phyloP scores from a whole-genome alignment of 2,329 filamentous ascomycete genomes.

The Chaetomiaceae sp. region DNA sequence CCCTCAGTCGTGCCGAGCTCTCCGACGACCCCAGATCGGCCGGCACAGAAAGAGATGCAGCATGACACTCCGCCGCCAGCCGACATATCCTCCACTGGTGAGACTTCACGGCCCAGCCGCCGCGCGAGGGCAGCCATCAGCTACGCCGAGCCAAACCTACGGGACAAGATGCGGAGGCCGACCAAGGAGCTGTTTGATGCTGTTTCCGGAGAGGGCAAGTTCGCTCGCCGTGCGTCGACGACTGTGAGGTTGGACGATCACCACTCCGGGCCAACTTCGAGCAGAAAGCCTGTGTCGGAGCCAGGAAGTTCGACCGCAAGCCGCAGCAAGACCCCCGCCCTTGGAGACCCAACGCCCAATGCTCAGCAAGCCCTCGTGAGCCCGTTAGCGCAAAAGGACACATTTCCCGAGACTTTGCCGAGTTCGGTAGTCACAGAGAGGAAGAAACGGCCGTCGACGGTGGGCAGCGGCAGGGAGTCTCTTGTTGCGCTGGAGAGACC shows the following conservation, averaged over 20 bases:
- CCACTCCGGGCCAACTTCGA: constrained; percentile 26
- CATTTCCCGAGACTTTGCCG: constrained; percentile 29
- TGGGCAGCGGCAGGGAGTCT: constrained; percentile 16
- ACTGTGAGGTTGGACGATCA: constrained; percentile 24
- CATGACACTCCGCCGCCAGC: constrained; percentile 56
- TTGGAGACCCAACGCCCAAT: background rate
- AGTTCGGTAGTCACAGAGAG: constrained; percentile 36
- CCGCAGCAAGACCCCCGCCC: constrained; percentile 6
- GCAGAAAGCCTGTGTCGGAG: constrained; percentile 32
- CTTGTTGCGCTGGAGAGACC: constrained; percentile 20
- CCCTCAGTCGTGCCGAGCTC: constrained; percentile 39
- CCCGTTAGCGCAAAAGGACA: constrained; percentile 40
- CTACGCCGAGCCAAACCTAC: constrained; percentile 77
- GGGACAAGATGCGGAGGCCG: constrained; percentile 78
- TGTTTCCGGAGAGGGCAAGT: constrained; percentile 60
- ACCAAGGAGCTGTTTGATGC: constrained; percentile 73
- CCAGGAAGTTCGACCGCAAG: constrained; percentile 27
- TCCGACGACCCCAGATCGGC: constrained; percentile 47
- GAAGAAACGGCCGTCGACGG: constrained; percentile 39
- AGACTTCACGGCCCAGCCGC: constrained; percentile 61
- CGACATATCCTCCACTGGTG: constrained; percentile 51
- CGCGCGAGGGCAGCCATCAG: constrained; percentile 66
- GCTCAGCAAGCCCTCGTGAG: constrained; percentile 30
- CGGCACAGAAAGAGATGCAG: constrained; percentile 30
- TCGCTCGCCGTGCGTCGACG: constrained; percentile 31